A percentile compares a stretch with the other conserved stretches of the same genome.
These are phyloP conservation scores for Chaetoscypha palmicola DNA, from an alignment of 2,329 filamentous ascomycete genomes.

Conservation along the genomic window DNA sequence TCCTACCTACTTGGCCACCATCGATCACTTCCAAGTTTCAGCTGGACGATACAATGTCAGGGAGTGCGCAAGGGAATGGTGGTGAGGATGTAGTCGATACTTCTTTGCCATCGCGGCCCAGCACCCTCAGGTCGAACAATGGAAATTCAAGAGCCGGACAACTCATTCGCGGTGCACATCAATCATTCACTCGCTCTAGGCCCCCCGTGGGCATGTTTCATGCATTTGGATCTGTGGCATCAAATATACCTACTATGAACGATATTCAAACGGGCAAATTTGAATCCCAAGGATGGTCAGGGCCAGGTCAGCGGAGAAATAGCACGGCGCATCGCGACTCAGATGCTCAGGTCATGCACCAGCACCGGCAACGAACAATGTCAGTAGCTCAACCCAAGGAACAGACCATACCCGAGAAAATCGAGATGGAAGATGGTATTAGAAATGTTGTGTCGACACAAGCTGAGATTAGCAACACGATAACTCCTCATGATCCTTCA, in stretches of 20 bases:
- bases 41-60: too few relatives aligned
- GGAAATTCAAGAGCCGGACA: constrained; percentile 1
- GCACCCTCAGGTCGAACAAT: constrained; percentile 9
- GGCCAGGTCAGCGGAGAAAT: constrained; percentile 18
- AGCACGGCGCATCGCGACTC: constrained; percentile 16
- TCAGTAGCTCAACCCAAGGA: constrained; percentile 5
- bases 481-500: constrained; percentile 16
- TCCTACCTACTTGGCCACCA: too few relatives aligned
- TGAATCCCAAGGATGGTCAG: constrained; percentile 16
- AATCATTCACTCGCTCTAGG: constrained; percentile 16
- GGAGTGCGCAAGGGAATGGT: too few relatives aligned
- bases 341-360: constrained; percentile 8
- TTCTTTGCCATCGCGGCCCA: constrained; percentile 1
- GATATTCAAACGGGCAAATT: constrained; percentile 22
- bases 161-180: constrained; percentile 9
- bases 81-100: too few relatives aligned
- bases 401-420: constrained; percentile 9
- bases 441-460: constrained; percentile 3
- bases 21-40: too few relatives aligned
- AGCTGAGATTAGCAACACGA: constrained; percentile 4
- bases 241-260: constrained; percentile 17
- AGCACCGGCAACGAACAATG: constrained; percentile 12
- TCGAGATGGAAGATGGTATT: constrained; percentile 1
- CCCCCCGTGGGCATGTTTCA: constrained; percentile 22
- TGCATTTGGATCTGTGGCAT: constrained; percentile 18